Conservation (phyloP, 163 green algal species). For the Coccomyxa subellipsoidea region DNA sequence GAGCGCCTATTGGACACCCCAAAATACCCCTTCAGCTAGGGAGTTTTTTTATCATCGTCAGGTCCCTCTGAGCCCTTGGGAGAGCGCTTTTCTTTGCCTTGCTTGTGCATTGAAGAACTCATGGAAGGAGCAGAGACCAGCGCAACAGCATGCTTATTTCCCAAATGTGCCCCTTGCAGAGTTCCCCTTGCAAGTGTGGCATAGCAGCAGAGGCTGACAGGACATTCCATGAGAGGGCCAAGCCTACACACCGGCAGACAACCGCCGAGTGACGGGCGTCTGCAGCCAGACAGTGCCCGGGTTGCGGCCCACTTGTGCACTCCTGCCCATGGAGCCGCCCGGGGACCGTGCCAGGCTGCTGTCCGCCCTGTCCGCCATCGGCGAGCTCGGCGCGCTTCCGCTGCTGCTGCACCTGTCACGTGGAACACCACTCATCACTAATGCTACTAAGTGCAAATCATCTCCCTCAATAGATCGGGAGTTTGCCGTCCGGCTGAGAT, state of each 20-base stretch:
- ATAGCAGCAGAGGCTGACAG: no score
- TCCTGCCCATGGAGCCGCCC: background rate
- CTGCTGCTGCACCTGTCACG: background rate
- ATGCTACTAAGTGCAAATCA: background rate
- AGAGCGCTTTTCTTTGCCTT: no score
- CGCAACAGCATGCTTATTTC: background rate
- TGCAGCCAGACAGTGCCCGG: background rate
- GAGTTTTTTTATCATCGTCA: no score
- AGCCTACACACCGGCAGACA: background rate
- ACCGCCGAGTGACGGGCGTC: background rate
- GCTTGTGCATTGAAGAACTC: no score
- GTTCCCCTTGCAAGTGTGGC: no score
- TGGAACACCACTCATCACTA: background rate
- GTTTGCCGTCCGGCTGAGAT: no score
- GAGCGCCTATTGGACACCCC: background rate
- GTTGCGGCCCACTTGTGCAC: background rate
- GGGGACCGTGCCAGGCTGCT: background rate
- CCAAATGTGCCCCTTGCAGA: background rate
- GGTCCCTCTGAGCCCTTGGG: no score
- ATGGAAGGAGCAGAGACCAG: no score
- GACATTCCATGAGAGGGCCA: background rate
- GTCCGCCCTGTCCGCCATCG: background rate
- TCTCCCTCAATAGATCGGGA: background rate
- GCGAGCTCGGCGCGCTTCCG: background rate
- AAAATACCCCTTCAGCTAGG: background rate